phyloP scores from a whole-genome alignment of 305 asterid genomes.

The Ilex paraguariensis region DNA sequence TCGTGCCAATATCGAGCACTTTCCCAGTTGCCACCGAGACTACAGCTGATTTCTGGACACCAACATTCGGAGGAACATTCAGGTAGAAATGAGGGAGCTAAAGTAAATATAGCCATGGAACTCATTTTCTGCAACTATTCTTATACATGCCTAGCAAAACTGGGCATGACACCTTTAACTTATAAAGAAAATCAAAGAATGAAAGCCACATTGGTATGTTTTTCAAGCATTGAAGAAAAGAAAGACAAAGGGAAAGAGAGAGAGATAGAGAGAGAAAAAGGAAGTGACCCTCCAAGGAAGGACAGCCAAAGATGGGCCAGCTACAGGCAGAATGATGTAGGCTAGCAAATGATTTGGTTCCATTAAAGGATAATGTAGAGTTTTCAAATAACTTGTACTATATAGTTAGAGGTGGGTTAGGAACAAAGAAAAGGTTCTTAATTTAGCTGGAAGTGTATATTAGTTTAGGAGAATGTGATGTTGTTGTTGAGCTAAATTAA shows the following conservation, averaged over 20 bases:
- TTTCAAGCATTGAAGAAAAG: conserved; percentile 25
- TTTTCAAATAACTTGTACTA: conserved; percentile 24
- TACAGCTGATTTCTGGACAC: conserved; percentile 75
- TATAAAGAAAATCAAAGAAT: conserved; percentile 1
- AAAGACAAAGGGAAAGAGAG: conserved; percentile 15
- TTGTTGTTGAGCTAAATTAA: too few relatives aligned
- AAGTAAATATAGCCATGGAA: background rate
- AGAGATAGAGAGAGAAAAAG: conserved; percentile 8
- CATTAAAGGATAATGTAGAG: background rate
- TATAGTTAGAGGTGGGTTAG: conserved; percentile 19
- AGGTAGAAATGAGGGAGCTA: conserved; percentile 23
- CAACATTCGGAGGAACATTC: conserved; percentile 58
- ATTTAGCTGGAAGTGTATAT: too few relatives aligned
- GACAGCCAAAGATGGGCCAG: conserved; percentile 67
- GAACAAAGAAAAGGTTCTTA: conserved; percentile 44
- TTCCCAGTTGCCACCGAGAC: conserved; percentile 65
- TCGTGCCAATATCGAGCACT: conserved; percentile 77
- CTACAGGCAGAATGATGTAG: conserved; percentile 25
- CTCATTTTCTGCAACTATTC: background rate
- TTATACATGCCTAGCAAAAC: too few relatives aligned
- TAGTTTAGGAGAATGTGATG: too few relatives aligned
- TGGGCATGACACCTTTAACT: too few relatives aligned
- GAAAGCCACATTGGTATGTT: conserved; percentile 17
- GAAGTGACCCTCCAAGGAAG: conserved; percentile 31
- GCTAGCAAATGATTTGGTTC: conserved; percentile 30